These are phyloP conservation scores for Echium plantagineum DNA, from an alignment of 257 asterid genomes.

Conservation along the genomic window DNA sequence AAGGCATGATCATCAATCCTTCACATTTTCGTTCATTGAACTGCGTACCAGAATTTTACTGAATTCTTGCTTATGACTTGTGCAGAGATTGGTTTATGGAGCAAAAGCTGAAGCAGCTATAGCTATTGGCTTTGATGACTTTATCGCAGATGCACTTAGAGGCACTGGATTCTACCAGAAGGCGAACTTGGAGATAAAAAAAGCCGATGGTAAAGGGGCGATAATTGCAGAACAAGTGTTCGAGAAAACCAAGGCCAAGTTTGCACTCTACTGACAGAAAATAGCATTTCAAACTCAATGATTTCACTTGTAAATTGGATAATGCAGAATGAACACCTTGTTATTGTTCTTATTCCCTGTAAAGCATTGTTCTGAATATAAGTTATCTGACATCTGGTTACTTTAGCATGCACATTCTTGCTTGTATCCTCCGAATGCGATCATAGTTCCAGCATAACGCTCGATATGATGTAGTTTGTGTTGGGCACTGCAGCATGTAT, in stretches of 20 bases:
- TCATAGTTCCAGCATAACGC: no score
- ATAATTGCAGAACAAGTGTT: conserved; percentile 85
- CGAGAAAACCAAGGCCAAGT: conserved; percentile 88
- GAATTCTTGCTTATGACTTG: neutral
- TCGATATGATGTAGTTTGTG: no score
- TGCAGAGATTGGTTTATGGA: conserved; percentile 83
- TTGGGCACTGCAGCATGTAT: no score
- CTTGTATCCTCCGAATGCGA: no score
- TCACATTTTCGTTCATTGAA: neutral
- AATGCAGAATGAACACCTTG: neutral
- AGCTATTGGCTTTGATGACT: conserved; percentile 91
- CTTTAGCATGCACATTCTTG: neutral
- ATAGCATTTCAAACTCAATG: neutral
- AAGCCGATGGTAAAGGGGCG: conserved; percentile 76
- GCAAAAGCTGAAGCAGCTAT: conserved; percentile 98
- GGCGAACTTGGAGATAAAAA: conserved; percentile 67
- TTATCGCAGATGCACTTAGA: conserved; percentile 89
- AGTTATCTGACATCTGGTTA: neutral
- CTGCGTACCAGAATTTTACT: neutral
- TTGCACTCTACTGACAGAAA: conserved; percentile 38
- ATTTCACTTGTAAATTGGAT: neutral
- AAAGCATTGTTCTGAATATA: neutral
- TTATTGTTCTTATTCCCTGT: neutral
- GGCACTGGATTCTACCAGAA: conserved; percentile 94
- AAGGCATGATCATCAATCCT: conserved; percentile 32